phyloP scores from a whole-genome alignment of 2,329 filamentous ascomycete species.

The Tolypocladium tropicale region DNA sequence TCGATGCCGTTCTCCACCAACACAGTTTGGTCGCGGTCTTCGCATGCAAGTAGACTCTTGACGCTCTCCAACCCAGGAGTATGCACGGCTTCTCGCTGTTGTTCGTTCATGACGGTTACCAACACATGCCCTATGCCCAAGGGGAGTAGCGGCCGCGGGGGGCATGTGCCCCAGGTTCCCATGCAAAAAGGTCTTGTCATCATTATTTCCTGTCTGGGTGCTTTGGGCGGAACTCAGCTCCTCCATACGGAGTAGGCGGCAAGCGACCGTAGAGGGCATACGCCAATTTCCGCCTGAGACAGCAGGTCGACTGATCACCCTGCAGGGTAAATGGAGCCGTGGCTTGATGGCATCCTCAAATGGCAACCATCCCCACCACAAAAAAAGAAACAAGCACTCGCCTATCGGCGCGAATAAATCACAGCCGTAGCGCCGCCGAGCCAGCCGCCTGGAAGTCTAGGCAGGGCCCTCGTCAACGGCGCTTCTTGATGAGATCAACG shows the following conservation, averaged over 20 bases:
- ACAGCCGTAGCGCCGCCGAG: neutral
- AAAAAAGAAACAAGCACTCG: neutral
- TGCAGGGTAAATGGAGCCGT: neutral
- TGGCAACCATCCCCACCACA: neutral
- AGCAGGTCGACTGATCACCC: neutral
- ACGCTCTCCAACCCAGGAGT: neutral
- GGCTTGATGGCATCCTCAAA: neutral
- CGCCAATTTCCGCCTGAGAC: slow-evolving; percentile 2
- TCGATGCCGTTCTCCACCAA: neutral
- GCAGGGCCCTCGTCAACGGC: neutral
- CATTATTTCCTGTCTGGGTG: neutral
- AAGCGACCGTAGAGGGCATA: neutral
- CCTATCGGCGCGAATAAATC: neutral
- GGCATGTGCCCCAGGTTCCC: neutral
- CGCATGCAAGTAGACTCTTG: neutral
- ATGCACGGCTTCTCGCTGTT: too few relatives aligned
- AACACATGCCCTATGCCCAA: neutral
- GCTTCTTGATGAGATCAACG: neutral
- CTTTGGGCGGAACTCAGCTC: neutral
- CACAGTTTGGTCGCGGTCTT: neutral
- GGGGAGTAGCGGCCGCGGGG: neutral
- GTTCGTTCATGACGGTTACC: neutral
- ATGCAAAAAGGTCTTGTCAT: neutral
- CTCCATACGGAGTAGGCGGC: neutral
- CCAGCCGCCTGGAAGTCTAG: neutral